Evolutionary conservation across 2,329 filamentous ascomycete species (phyloP).

Genomic region (Beauveria sp.): DNA sequence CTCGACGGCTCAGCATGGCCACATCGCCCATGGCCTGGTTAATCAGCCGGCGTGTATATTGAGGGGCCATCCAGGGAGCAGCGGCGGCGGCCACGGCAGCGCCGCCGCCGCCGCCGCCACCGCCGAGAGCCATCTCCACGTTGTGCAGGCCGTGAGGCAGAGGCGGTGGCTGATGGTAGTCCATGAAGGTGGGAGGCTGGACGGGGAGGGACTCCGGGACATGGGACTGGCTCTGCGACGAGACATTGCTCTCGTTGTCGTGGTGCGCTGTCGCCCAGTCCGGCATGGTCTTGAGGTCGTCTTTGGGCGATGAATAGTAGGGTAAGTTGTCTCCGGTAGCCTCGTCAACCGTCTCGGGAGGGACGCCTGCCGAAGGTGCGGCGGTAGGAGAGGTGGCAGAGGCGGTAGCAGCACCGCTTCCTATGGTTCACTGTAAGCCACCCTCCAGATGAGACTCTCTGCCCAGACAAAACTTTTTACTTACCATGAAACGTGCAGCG

Average conservation of each 20-base stretch:
- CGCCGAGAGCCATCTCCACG: conserved; percentile 12
- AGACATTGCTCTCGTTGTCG: not conserved
- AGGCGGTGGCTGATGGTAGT: conserved; percentile 19
- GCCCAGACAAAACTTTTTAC: not conserved
- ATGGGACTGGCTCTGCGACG: not conserved
- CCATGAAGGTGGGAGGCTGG: not conserved
- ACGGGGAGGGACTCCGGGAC: not conserved
- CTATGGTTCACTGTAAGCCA: not conserved
- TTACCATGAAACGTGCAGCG: conserved; percentile 54
- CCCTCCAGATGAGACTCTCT: not conserved
- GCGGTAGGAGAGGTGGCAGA: not conserved
- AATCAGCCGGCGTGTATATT: conserved; percentile 18
- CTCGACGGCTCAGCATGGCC: conserved; percentile 33
- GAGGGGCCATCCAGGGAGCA: conserved; percentile 27
- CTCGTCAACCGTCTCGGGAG: not conserved
- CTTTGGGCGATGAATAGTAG: not conserved
- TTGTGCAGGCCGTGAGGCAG: conserved; percentile 6
- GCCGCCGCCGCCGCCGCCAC: not conserved
- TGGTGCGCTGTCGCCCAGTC: not conserved
- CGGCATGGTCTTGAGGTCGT: not conserved
- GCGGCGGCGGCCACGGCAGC: conserved; percentile 11
- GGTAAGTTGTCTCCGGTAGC: not conserved
- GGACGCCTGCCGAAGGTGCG: not conserved
- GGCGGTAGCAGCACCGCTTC: not conserved
- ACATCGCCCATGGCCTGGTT: conserved; percentile 39